phyloP scores from a whole-genome alignment of 2,329 filamentous ascomycete species.

The Epichloe coenophiala region DNA sequence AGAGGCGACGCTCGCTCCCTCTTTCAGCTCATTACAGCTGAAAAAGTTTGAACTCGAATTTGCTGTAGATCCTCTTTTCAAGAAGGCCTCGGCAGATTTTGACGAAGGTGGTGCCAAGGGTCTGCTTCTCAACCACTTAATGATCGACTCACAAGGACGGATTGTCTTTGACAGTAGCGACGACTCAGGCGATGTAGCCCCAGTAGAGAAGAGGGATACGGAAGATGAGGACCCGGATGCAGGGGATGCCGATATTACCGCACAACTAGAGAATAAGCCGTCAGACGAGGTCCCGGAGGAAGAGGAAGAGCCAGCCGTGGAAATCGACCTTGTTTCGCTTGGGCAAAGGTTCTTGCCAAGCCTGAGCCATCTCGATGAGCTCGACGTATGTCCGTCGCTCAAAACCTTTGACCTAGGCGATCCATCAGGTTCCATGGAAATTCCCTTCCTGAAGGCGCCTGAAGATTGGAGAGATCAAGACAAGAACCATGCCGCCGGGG shows the following conservation, averaged over 20 bases:
- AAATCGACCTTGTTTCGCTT: conserved; percentile 67
- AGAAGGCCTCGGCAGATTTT: conserved; percentile 96
- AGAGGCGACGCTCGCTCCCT: conserved; percentile 83
- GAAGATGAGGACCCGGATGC: conserved; percentile 24
- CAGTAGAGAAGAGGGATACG: conserved; percentile 20
- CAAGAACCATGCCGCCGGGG: conserved; percentile 43
- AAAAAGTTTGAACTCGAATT: conserved; percentile 98
- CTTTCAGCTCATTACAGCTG: conserved; percentile 75
- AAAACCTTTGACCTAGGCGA: conserved; percentile 90
- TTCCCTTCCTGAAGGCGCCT: conserved; percentile 79
- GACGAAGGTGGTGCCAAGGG: conserved; percentile 97
- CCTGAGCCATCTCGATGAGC: conserved; percentile 59
- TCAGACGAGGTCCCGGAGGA: conserved; percentile 31
- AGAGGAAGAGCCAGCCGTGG: conserved; percentile 40
- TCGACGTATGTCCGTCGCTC: conserved; percentile 88
- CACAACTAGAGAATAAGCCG: conserved; percentile 29
- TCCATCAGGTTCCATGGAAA: conserved; percentile 69
- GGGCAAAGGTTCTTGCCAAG: conserved; percentile 78
- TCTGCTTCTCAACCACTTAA: conserved; percentile 86
- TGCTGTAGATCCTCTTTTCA: conserved; percentile 94
- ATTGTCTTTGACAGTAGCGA: conserved; percentile 99
- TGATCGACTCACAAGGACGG: conserved; percentile 79
- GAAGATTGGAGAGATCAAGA: conserved; percentile 73
- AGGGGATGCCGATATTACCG: conserved; percentile 15
- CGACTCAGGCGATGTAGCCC: conserved; percentile 47